Evolutionary conservation across 345 rosid genomes (phyloP).

Genomic region (Moricandia arvensis): DNA sequence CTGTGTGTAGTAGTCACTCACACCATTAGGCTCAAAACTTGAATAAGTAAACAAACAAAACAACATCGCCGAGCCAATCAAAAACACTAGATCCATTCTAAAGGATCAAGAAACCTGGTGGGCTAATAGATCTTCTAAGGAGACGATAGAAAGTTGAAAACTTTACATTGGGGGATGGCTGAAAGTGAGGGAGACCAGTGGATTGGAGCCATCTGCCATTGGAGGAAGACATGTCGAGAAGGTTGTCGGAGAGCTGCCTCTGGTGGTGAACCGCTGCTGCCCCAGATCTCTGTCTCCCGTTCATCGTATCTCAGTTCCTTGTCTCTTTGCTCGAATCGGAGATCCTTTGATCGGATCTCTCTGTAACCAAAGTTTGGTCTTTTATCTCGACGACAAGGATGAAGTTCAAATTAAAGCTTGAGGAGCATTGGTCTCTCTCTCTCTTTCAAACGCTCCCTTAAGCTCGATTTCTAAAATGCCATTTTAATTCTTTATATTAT

Average conservation of each 20-base stretch:
- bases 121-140: neutral
- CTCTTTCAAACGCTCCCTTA: conserved; percentile 30
- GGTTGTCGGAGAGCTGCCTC: conserved; percentile 75
- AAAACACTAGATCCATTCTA: neutral
- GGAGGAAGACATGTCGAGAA: conserved; percentile 58
- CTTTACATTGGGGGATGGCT: conserved; percentile 43
- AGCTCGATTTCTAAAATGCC: conserved; percentile 15
- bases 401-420: conserved; percentile 41
- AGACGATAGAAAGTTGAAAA: neutral
- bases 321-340: conserved; percentile 33
- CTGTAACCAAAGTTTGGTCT: conserved; percentile 1
- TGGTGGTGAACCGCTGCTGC: conserved; percentile 76
- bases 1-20: conserved; percentile 39
- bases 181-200: conserved; percentile 85
- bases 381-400: neutral
- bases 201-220: conserved; percentile 97
- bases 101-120: neutral
- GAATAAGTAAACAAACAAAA: no score
- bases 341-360: conserved; percentile 37
- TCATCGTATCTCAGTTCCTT: conserved; percentile 35
- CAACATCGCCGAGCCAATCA: no score
- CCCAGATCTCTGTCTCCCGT: conserved; percentile 87
- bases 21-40: neutral
- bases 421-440: conserved; percentile 24
- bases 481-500: conserved; percentile 12